These are phyloP conservation scores for Polytrichum formosum DNA, from an alignment of 225 moss, liverwort and hornwort species.

Conservation along the genomic window DNA sequence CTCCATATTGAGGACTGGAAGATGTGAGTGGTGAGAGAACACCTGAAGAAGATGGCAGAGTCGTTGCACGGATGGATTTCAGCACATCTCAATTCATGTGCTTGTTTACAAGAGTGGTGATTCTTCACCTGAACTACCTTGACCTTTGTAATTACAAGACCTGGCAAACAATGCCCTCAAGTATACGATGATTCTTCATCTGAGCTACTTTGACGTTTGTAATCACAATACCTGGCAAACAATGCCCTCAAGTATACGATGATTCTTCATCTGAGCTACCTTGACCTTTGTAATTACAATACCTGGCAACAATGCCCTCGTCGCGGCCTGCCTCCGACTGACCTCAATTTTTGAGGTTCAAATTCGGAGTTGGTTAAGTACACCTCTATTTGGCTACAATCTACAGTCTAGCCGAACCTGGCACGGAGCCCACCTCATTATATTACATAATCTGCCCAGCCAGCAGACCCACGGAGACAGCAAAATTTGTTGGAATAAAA, in stretches of 20 bases:
- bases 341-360: not conserved
- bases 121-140: not conserved
- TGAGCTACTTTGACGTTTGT: not conserved
- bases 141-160: not conserved
- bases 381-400: not conserved
- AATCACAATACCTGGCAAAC: slow-evolving; percentile 1
- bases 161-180: not conserved
- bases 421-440: not conserved
- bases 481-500: not conserved
- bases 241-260: not conserved
- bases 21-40: too few species aligned
- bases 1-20: too few species aligned
- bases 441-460: not conserved
- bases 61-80: not conserved
- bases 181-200: not conserved
- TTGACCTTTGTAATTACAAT: slow-evolving; percentile 5
- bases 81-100: slow-evolving; percentile 5
- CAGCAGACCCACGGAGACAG: not conserved
- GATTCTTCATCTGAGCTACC: not conserved
- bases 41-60: not conserved
- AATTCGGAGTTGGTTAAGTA: not conserved
- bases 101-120: not conserved
- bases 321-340: not conserved
- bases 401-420: not conserved
- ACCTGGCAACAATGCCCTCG: not conserved